Evolutionary conservation across 2,329 filamentous ascomycete species (phyloP).

Genomic region (Penicillium sp.): DNA sequence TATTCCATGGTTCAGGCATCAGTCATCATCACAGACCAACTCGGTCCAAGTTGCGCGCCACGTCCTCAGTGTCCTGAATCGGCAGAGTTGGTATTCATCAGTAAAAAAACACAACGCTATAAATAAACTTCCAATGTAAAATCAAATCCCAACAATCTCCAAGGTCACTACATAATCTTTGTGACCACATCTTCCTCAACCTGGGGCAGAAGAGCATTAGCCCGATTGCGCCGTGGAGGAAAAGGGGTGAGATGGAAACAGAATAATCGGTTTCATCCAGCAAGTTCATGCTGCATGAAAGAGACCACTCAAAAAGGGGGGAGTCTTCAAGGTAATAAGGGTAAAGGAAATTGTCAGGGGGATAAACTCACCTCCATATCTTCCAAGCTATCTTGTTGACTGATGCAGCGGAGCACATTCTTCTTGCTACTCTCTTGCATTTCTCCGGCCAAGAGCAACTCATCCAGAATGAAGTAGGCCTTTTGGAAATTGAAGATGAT

Average conservation of each 20-base stretch:
- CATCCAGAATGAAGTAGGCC: conserved; percentile 98
- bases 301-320: not conserved
- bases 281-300: not conserved
- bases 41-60: conserved; percentile 26
- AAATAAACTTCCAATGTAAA: conserved; percentile 4
- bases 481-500: conserved; percentile 99
- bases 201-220: conserved; percentile 56
- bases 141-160: conserved; percentile 22
- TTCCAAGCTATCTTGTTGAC: conserved; percentile 94
- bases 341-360: conserved; percentile 3
- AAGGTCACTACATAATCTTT: conserved; percentile 72
- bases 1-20: conserved; percentile 5
- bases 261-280: not conserved
- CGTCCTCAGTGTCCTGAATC: conserved; percentile 32
- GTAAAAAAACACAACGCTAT: conserved; percentile 18
- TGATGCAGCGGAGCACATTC: conserved; percentile 93
- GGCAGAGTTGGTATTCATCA: conserved; percentile 33
- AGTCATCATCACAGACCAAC: conserved; percentile 25
- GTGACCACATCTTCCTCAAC: conserved; percentile 83
- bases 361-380: conserved; percentile 90
- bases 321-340: not conserved
- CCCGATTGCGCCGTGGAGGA: conserved; percentile 21
- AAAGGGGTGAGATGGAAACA: not conserved
- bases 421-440: conserved; percentile 99
- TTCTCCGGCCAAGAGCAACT: conserved; percentile 90